phyloP scores from a whole-genome alignment of 768 basidiomycete species.

The Dendrothele bispora region DNA sequence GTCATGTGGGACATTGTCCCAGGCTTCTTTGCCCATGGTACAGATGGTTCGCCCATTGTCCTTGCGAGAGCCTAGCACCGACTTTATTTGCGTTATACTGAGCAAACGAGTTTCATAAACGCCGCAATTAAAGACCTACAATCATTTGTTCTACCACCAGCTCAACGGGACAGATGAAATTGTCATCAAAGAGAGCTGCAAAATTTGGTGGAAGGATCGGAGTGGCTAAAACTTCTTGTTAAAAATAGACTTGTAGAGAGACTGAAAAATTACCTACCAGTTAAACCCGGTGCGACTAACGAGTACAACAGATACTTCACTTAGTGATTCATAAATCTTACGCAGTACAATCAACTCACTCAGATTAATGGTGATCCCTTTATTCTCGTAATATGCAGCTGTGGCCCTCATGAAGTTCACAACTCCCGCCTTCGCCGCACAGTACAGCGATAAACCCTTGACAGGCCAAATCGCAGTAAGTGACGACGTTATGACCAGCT shows the following conservation, averaged over 20 bases:
- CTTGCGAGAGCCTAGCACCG: neutral
- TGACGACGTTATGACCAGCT: slow-evolving; percentile 17
- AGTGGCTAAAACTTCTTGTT: slow-evolving; percentile 1
- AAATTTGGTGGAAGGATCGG: neutral
- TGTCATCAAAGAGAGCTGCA: neutral
- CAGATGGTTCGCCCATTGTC: slow-evolving; percentile 2
- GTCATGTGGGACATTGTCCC: no score
- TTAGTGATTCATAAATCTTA: neutral
- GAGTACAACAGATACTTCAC: no score
- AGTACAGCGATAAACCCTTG: slow-evolving; percentile 17
- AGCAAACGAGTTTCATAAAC: no score
- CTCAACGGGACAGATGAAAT: neutral
- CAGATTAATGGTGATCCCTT: slow-evolving; percentile 17
- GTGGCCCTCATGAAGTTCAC: slow-evolving; percentile 17
- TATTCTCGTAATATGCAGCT: slow-evolving; percentile 14
- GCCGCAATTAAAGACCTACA: neutral
- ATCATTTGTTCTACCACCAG: slow-evolving; percentile 2
- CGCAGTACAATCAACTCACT: slow-evolving; percentile 1
- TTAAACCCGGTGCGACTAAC: neutral
- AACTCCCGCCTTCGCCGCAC: slow-evolving; percentile 17
- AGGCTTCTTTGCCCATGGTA: neutral
- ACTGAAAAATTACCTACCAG: neutral
- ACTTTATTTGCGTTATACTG: neutral
- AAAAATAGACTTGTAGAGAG: neutral
- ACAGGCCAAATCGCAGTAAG: slow-evolving; percentile 15